Evolutionary conservation across 1,284 basidiomycete species (phyloP), one percentile per base, ranked within the genome.

Genomic region (Sanghuangporus baumii): DNA sequence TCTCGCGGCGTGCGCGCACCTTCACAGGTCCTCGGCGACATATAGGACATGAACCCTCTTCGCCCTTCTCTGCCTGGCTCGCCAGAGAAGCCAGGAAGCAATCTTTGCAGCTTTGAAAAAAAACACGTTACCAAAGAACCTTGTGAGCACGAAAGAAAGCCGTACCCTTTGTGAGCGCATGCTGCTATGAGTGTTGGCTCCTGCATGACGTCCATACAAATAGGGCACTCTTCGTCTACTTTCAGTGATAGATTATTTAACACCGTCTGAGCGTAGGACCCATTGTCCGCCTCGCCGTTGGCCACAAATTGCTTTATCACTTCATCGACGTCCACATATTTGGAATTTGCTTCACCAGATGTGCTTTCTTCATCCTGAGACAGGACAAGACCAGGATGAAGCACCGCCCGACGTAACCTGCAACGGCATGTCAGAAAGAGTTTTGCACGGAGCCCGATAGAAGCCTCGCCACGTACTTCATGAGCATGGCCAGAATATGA

Each of bases 401-500:
- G 80, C 1, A 94, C 93, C 11, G 93, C 93, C 59, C 93, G 90
- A 41, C 93, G 89, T 55, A 96, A 74, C 66, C 91, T 93, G 67
- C 31, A 18, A 46, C 11, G 40, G 6, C 26, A 37, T 16, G 16
- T 54, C 16, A 54, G 31, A 4, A 36, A 36, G 7, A 14, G 7
- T 18, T n/a, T 31, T 36, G 34, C 8, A 9, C 12, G 2, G 12
- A 5, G 16, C 20, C 31, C 26, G 9, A 6, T 5, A 16, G 26
- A 36, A n/a, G 18, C 11, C 14, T 51, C 14, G 3, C 3, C 16
- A 69, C 79, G 58, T 66, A 93, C 92, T 86, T 84, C 91, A 94
- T 94, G 41, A 94, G 79, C 90, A 94, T 93, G 4, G 91, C 93
- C 69, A 96, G 80, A 71, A 96, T 94, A 68, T 91, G 90, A 0